Base-by-base conservation (phyloP, 352 stramenopile species). In the Phytophthora ohioensis region DNA sequence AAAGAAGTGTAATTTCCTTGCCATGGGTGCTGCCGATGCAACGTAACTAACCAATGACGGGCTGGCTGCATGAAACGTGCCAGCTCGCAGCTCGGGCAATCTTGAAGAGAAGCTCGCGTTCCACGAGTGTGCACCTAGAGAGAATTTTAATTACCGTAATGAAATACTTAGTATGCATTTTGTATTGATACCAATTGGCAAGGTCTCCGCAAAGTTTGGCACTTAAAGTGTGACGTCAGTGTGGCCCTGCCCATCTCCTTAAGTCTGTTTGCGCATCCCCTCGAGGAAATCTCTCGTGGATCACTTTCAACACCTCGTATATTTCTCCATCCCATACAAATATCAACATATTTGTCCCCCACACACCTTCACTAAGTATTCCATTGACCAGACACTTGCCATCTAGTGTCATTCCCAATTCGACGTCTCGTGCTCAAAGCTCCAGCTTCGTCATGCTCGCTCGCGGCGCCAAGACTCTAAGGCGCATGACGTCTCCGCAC, bases 1-100 rank as follows among this genome's bases (percentile, higher is more conserved):
- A 75, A 75, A 51, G 68, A 75, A 42, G 21, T 38, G 15, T 75
- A 68, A 64, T n/a, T 34, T 12, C 31, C 35, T 56, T 55, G 35
- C 21, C 7, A 42, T n/a, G 13, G n/a, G n/a, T 46, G n/a, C 8
- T 13, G 35, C 57, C 13, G 12, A 39, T 59, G 38, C 52, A 64
- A 55, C 43, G 56, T 47, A 69, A 46, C 13, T 54, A 73, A 54
- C 42, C 38, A 52, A 43, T 27, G 34, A 65, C 15, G 31, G 3
- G 46, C 43, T 45, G 38, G 21, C 5, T 39, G 31, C 8, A 45
- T 57, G 21, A 58, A 72, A 12, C 41, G 15, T n/a, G 3, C 43
- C 21, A 59, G 34, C 13, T 9, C 31, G n/a, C 45, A 69, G 62
- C 31, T 3, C 35, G 17, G 42, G 13, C 51, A 51, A 43, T 32